A percentile compares a stretch with the other conserved stretches of the same genome.
Evolutionary conservation across 768 basidiomycete species (phyloP).

Genomic region (Gymnopilus dilepis): DNA sequence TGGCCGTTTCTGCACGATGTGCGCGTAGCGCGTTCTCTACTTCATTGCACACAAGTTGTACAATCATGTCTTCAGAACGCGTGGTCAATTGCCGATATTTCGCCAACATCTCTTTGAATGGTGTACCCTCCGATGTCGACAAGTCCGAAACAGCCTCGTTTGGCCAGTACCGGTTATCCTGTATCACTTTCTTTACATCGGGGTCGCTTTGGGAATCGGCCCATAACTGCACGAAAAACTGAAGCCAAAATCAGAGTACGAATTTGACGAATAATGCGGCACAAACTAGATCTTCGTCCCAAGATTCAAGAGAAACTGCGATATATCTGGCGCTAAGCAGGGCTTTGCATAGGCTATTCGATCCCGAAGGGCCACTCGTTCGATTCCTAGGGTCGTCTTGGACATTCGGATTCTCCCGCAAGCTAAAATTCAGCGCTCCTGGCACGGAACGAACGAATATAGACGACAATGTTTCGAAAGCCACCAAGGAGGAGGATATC

Average conservation of each 20-base stretch:
- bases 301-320: conserved; percentile 67
- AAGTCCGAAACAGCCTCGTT: conserved; percentile 36
- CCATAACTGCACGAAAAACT: conserved; percentile 96
- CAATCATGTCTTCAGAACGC: conserved; percentile 88
- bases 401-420: conserved; percentile 43
- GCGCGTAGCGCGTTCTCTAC: conserved; percentile 75
- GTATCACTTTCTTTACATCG: conserved; percentile 59
- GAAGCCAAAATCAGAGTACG: conserved; percentile 10
- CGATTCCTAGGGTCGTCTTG: conserved; percentile 64
- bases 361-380: conserved; percentile 85
- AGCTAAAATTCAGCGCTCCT: conserved; percentile 73
- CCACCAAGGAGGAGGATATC: conserved; percentile 85
- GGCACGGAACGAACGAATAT: conserved; percentile 90
- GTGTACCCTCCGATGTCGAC: conserved; percentile 59
- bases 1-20: conserved; percentile 64
- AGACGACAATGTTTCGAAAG: conserved; percentile 91
- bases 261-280: neutral
- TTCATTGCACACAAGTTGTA: conserved; percentile 82
- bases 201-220: conserved; percentile 71
- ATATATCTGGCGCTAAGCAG: conserved; percentile 82
- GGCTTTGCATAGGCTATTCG: conserved; percentile 85
- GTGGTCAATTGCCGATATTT: conserved; percentile 63
- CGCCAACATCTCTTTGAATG: conserved; percentile 79
- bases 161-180: conserved; percentile 56
- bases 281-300: conserved; percentile 88